phyloP scores from a whole-genome alignment of 2,329 filamentous ascomycete species.

The Knufia fluminis region DNA sequence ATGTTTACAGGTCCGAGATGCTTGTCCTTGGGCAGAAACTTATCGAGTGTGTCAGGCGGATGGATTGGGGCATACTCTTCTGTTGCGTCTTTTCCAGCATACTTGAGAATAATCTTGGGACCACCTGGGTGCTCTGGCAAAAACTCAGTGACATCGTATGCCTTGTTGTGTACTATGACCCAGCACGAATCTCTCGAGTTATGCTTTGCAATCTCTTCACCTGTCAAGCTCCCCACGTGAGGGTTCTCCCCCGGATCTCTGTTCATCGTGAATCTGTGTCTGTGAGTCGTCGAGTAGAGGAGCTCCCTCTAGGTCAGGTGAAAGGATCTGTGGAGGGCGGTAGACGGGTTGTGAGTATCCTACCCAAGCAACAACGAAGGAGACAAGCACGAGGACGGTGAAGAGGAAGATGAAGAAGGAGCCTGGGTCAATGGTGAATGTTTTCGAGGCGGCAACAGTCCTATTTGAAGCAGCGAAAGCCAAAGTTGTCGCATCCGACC shows the following conservation, averaged over 20 bases:
- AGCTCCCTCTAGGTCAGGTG: slow-evolving; percentile 12
- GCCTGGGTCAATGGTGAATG: slow-evolving; percentile 7
- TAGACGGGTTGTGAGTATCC: slow-evolving; percentile 9
- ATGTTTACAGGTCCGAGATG: slow-evolving; percentile 87
- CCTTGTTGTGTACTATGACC: slow-evolving; percentile 82
- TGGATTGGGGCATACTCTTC: slow-evolving; percentile 85
- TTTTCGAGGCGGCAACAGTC: slow-evolving; percentile 4
- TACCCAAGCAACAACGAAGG: slow-evolving; percentile 17
- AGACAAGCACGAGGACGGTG: slow-evolving; percentile 14
- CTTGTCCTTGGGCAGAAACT: slow-evolving; percentile 74
- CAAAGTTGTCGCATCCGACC: slow-evolving; percentile 6
- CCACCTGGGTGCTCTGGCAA: slow-evolving; percentile 88
- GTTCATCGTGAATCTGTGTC: slow-evolving; percentile 16
- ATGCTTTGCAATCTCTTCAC: slow-evolving; percentile 60
- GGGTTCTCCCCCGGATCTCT: slow-evolving; percentile 16
- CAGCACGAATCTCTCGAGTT: slow-evolving; percentile 76
- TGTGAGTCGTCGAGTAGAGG: slow-evolving; percentile 9
- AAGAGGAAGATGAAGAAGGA: slow-evolving; percentile 18
- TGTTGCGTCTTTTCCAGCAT: slow-evolving; percentile 89
- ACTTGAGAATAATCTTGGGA: slow-evolving; percentile 89
- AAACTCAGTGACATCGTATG: slow-evolving; percentile 84
- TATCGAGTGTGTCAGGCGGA: slow-evolving; percentile 74
- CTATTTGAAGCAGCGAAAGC: neutral
- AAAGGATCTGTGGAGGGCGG: slow-evolving; percentile 4
- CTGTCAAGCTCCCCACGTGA: slow-evolving; percentile 35